Percentiles rank a stretch among this genome's conserved stretches.
Conservation (phyloP, 1,284 basidiomycete species). For the Golubevia pallescens region DNA sequence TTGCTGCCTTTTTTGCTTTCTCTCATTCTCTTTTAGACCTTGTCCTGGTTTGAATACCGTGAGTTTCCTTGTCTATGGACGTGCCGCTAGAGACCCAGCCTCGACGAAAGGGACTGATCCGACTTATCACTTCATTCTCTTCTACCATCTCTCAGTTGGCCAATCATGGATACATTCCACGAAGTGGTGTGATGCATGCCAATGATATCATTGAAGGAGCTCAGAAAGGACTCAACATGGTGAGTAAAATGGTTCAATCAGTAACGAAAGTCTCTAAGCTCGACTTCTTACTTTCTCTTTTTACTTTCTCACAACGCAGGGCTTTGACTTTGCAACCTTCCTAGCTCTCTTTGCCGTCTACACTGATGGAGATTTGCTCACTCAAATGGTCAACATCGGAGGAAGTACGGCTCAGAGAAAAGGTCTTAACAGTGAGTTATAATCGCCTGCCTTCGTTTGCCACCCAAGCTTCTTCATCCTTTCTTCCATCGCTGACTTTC, state of each 20-base stretch:
- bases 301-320: background rate
- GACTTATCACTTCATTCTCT: no score
- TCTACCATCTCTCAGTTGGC: no score
- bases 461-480: background rate
- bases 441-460: background rate
- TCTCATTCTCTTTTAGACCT: no score
- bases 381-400: conserved; percentile 2
- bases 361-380: conserved; percentile 2
- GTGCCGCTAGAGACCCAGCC: no score
- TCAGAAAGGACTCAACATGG: background rate
- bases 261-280: background rate
- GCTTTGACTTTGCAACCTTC: background rate
- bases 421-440: background rate
- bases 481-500: background rate
- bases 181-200: no score
- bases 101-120: no score
- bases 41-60: no score
- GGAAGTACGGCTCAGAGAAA: background rate
- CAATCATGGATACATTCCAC: no score
- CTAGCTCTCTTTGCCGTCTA: background rate
- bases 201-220: no score
- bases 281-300: background rate
- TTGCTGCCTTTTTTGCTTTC: no score
- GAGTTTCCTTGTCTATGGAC: no score
- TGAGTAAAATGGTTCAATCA: background rate